Evolutionary conservation across 2,329 filamentous ascomycete species (phyloP), one percentile per base, ranked within the genome.

Genomic region (Pseudocercospora fijiensis): DNA sequence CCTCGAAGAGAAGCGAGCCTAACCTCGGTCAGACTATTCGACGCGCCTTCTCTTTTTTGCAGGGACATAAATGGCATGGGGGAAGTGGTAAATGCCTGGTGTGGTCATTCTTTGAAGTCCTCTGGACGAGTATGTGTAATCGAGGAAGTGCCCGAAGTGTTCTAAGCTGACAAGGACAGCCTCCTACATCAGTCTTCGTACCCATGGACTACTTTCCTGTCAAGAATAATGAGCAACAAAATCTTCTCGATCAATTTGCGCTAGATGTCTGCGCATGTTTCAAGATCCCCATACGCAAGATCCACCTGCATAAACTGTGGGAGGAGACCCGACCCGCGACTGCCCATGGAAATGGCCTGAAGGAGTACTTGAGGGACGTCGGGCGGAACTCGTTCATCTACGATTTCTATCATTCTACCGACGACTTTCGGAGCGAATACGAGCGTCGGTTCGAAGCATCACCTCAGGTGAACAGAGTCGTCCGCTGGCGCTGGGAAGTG

Each of bases 361-460:
- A 55, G 2, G 28, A 30, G 9, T 63, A 20, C 45, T 24, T 60
- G 20, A 24, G 45, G 6, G 22, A 57, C 51, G 57, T 51, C 0
- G 57, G 43, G 2, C 49, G 33, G 8, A 41, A 56, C 26, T 47
- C 61, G 1, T 59, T 59, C 57, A 57, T 63, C 26, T 47, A 60
- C 18, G 61, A 63, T 27, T 63, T 63, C 49, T 60, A 60, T 13
- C 47, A 60, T 10, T 8, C 57, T 1, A 30, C 41, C 9, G 27
- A 60, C 2, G 24, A 43, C 11, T 63, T 59, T 22, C 56, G 43
- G 1, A 0, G 22, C 10, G 30, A 56, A 22, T 51, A 60, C 33
- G 1, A 27, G 13, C 55, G 43, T 16, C 13, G 11, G 1, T 37
- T 47, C 24, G 9, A 33, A 22, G 7, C 9, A 8, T 22, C 16